Conservation (phyloP, 1,284 basidiomycete species). For the Mycosarcoma mackinlayi region DNA sequence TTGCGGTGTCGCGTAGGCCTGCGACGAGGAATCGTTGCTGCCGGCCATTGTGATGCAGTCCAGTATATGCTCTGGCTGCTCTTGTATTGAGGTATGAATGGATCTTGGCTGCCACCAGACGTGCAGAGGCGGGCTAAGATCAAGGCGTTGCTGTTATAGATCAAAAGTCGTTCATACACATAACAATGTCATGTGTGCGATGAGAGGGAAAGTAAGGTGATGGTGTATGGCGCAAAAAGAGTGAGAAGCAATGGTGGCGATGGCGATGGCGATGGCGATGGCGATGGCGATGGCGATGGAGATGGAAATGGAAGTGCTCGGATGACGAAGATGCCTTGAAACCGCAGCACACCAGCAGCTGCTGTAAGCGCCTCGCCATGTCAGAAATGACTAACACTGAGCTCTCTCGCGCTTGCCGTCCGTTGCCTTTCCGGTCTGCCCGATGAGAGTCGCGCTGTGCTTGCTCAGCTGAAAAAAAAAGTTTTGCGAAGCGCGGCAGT, state of each 20-base stretch:
- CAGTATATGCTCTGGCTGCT: neutral
- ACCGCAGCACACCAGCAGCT: neutral
- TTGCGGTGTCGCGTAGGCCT: slow-evolving; percentile 40
- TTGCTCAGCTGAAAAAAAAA: slow-evolving; percentile 23
- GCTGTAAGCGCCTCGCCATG: neutral
- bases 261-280: neutral
- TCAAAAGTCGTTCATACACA: slow-evolving; percentile 11
- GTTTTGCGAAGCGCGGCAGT: slow-evolving; percentile 3
- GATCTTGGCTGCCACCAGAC: neutral
- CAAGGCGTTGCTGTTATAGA: neutral
- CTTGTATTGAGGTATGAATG: neutral
- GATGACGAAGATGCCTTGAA: neutral
- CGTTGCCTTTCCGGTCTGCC: slow-evolving; percentile 10
- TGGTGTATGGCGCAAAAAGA: neutral
- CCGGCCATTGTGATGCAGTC: slow-evolving; percentile 14
- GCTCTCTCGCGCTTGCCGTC: neutral
- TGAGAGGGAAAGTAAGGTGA: neutral
- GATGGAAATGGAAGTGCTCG: neutral
- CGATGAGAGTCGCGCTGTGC: slow-evolving; percentile 12
- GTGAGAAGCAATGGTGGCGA: neutral
- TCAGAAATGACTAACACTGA: neutral
- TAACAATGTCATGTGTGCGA: slow-evolving; percentile 6
- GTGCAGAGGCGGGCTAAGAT: neutral
- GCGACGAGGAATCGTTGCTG: slow-evolving; percentile 9
- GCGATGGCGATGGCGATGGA: neutral